Evolutionary conservation across 441 rosid species (phyloP), one percentile per base, ranked within the genome.

Genomic region (Bocquillonia castaneifolia): DNA sequence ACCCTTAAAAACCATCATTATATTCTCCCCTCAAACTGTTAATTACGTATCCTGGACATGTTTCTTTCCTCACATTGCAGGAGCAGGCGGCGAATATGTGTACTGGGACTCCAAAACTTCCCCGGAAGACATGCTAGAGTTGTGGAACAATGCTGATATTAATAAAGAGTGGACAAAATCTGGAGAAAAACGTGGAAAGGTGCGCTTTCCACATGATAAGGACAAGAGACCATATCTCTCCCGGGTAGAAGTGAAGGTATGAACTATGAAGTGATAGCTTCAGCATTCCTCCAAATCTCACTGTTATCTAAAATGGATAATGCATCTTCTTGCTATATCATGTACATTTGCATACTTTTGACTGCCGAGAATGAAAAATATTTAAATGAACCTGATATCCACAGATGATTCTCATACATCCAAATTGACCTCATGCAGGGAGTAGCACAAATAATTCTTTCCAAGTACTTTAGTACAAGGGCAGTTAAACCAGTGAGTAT

Each of bases 71-170:
- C 63, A 23, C 34, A 51, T 57, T 62, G 82, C 67, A 48, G 69
- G 36, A 68, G 68, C 87, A 85, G 94, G 72, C 63, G 65, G 78
- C 50, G 74, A 67, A 6, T 70, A 67, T 77, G 74, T 73, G 23
- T 77, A 78, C 72, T 91, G 96, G 99, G 95, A 86, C 71, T 68
- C 81, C 37, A 82, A 80, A 80, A 78, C 81, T 70, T 84, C 95
- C 59, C 80, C 89, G n/a, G 95, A 91, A 79, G 99, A 93, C 73
- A 85, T 93, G 91, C 85, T 77, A 71, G 78, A 85, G 73, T 78
- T 93, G 99, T 89, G 96, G 97, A 84, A 52, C 78, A 80, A 82
- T 74, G 76, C 82, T 61, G 92, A 80, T 26, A 83, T 93, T 68
- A 59, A 71, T 70, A 87, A 82, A 77, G 97, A 91, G 70, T 93